Evolutionary conservation across 192 early-diverging fungal genomes (phyloP).

Genomic region (Pilobolus umbonatus): DNA sequence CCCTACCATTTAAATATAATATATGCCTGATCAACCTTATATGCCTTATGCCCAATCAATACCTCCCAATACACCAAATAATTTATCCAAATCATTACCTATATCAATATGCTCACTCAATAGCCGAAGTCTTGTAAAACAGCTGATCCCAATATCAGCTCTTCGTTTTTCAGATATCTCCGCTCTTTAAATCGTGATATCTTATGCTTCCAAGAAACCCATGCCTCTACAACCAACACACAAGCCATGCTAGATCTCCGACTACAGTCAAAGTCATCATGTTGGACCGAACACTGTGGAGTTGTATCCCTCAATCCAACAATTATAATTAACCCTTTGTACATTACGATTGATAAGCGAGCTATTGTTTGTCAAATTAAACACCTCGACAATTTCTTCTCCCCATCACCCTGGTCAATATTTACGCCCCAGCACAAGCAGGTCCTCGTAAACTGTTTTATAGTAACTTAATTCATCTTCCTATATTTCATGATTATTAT

Average conservation of each 20-base stretch:
- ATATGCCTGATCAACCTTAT: neutral
- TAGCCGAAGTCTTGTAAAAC: neutral
- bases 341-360: neutral
- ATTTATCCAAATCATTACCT: no score
- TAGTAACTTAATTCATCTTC: neutral
- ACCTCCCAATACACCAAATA: neutral
- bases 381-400: neutral
- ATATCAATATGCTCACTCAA: constrained; percentile 3
- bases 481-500: neutral
- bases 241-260: neutral
- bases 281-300: constrained; percentile 1
- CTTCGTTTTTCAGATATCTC: neutral
- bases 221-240: neutral
- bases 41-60: neutral
- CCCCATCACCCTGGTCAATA: neutral
- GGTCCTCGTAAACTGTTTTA: neutral
- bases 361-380: neutral
- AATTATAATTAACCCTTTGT: neutral
- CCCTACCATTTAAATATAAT: neutral
- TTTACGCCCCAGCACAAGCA: neutral
- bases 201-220: neutral
- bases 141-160: no score
- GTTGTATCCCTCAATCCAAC: neutral
- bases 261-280: neutral
- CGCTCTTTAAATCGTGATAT: neutral